Evolutionary conservation across 1,139 yeast species (phyloP).

Genomic region (Kazachstania sp.): DNA sequence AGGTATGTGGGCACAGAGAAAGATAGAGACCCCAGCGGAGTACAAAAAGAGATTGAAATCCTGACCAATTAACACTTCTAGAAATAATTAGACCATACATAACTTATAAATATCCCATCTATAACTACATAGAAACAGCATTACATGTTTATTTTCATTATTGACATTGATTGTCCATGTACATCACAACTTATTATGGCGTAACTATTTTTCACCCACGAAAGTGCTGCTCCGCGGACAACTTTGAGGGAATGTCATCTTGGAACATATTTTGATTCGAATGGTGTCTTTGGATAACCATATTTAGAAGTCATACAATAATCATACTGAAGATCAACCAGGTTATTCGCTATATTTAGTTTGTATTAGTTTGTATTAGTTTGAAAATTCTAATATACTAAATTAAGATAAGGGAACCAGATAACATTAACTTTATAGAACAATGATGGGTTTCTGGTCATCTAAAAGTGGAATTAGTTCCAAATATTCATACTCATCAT

Average conservation of each 20-base stretch:
- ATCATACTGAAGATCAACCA: too few species aligned
- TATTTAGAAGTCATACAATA: too few species aligned
- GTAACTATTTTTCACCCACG: neutral
- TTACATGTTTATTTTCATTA: too few species aligned
- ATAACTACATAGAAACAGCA: too few species aligned
- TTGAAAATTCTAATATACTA: too few species aligned
- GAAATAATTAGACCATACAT: neutral
- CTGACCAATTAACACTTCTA: neutral
- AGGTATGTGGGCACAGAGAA: conserved; percentile 66
- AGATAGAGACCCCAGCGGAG: conserved; percentile 70
- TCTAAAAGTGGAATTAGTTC: conserved; percentile 63
- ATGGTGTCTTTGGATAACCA: too few species aligned
- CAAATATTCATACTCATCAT: conserved; percentile 61
- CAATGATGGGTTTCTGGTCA: conserved; percentile 26
- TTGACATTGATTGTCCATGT: too few species aligned
- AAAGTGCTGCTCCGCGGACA: neutral
- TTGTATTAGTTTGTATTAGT: too few species aligned
- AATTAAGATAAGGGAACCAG: too few species aligned
- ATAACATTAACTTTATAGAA: neutral
- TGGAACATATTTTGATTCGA: too few species aligned
- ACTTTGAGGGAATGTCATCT: neutral
- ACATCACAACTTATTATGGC: neutral
- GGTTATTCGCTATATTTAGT: too few species aligned
- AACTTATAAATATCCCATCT: too few species aligned
- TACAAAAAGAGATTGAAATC: conserved; percentile 41